These are phyloP conservation scores for Nakaseomyces delphensis DNA, from an alignment of 1,139 yeast genomes.

Conservation along the genomic window DNA sequence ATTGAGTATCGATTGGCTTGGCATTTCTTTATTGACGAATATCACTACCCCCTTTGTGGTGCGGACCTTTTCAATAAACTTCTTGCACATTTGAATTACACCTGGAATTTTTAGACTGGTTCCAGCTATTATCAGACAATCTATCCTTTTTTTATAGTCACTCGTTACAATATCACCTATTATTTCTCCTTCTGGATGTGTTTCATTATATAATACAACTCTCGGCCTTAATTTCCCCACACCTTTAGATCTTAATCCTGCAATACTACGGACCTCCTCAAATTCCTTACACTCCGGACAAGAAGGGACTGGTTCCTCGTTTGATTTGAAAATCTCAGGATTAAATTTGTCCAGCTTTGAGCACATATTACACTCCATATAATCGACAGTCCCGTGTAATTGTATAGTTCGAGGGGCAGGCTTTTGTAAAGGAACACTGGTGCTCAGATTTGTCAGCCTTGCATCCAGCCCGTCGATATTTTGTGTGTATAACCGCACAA, in stretches of 20 bases:
- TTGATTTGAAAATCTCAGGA: conserved; percentile 33
- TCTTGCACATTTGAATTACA: conserved; percentile 64
- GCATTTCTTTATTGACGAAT: conserved; percentile 49
- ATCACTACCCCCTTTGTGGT: conserved; percentile 47
- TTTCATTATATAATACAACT: conserved; percentile 76
- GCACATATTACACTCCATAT: conserved; percentile 71
- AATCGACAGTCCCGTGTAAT: conserved; percentile 68
- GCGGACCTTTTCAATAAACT: conserved; percentile 59
- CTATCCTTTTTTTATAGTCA: conserved; percentile 61
- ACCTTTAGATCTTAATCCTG: conserved; percentile 69
- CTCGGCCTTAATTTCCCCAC: conserved; percentile 73
- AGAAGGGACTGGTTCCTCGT: conserved; percentile 34
- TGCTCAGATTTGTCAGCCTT: conserved; percentile 39
- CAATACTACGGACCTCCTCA: conserved; percentile 41
- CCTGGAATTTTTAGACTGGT: conserved; percentile 85
- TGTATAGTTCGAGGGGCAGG: conserved; percentile 55
- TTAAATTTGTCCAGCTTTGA: conserved; percentile 40
- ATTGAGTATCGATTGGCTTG: conserved; percentile 41
- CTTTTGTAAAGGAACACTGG: conserved; percentile 39
- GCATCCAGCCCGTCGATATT: conserved; percentile 46
- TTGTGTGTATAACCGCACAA: conserved; percentile 68
- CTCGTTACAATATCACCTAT: conserved; percentile 63
- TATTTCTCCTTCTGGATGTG: conserved; percentile 79
- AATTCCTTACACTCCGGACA: conserved; percentile 52
- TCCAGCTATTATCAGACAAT: conserved; percentile 73